Percentiles rank a stretch among this genome's conserved stretches.
Evolutionary conservation across 805 yeast species (phyloP).

Genomic region (Candida ipomoeae): DNA sequence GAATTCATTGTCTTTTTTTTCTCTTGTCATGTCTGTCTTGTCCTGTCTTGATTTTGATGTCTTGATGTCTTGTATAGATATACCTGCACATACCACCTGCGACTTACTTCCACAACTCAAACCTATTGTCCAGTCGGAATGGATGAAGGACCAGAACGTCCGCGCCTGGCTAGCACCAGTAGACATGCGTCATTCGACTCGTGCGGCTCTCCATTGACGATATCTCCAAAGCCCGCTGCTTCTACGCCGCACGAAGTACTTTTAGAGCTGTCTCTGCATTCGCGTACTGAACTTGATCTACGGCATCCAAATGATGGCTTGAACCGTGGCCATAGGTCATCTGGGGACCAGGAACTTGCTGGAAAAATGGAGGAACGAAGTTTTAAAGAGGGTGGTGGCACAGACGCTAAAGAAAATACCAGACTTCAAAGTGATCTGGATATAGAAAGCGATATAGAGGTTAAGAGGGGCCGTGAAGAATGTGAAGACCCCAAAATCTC

Average conservation of each 20-base stretch:
- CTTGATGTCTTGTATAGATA: too few relatives aligned
- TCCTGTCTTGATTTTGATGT: neutral
- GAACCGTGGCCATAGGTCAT: neutral
- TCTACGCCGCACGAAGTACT: neutral
- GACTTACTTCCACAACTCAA: neutral
- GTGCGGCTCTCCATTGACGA: neutral
- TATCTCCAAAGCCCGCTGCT: neutral
- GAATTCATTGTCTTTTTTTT: neutral
- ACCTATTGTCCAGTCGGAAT: neutral
- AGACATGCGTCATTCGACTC: neutral
- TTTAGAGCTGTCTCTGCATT: neutral
- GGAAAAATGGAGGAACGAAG: neutral
- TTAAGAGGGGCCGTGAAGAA: neutral
- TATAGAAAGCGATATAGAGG: too few relatives aligned
- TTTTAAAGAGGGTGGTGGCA: too few relatives aligned
- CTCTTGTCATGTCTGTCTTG: neutral
- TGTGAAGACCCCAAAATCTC: neutral
- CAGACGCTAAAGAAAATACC: neutral
- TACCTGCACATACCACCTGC: neutral
- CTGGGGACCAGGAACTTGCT: neutral
- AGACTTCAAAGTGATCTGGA: too few relatives aligned
- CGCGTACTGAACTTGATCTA: neutral
- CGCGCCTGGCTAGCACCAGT: neutral
- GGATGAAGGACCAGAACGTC: conserved; percentile 1
- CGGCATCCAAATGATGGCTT: neutral